Evolutionary conservation across 495 filamentous ascomycete species (phyloP), one percentile per base, ranked within the genome.

Genomic region (Physcia stellaris): DNA sequence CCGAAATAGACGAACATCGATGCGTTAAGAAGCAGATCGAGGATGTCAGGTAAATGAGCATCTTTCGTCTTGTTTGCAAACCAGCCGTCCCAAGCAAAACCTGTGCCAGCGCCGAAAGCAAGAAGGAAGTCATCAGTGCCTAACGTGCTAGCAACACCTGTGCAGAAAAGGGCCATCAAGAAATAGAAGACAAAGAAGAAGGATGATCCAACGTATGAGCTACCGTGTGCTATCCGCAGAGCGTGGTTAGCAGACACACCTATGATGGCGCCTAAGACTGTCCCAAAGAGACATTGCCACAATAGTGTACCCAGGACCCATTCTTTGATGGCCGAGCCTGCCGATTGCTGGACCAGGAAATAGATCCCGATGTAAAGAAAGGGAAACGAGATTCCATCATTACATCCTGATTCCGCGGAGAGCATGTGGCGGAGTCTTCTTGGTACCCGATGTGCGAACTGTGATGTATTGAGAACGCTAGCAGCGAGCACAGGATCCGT

Each of bases 401-500:
- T 71, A 45, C 62, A 66, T 1, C 61, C 66, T 20, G 59, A 63
- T 42, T 71, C 67, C 1, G 66, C 66, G 18, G 54, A 55, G 4
- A 71, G 53, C 37, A 71, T 40, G 38, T 67, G 50, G 41, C 58
- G 61, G 23, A 71, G 37, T 2, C 65, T 47, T 26, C 51, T 57
- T 2, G 66, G 64, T 4, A 70, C 63, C 15, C 66, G 45, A 2
- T 46, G 43, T 27, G 52, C 57, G 51, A 71, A 71, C 19, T 40
- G 55, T 11, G 54, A 58, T 31, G 64, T 63, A 1, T 53, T 51
- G n/a, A 71, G 50, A 1, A 71, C 61, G 15, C 40, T 49, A 2
- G 67, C 60, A 13, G 67, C 61, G 10, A 71, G 52, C 6, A 71
- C 64, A 0, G 66, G 67, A 52, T 69, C 67, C 6, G 67, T 70